Evolutionary conservation across 257 asterid genomes (phyloP), one percentile per base, ranked within the genome.

Genomic region (Nicotiana obtusifolia): DNA sequence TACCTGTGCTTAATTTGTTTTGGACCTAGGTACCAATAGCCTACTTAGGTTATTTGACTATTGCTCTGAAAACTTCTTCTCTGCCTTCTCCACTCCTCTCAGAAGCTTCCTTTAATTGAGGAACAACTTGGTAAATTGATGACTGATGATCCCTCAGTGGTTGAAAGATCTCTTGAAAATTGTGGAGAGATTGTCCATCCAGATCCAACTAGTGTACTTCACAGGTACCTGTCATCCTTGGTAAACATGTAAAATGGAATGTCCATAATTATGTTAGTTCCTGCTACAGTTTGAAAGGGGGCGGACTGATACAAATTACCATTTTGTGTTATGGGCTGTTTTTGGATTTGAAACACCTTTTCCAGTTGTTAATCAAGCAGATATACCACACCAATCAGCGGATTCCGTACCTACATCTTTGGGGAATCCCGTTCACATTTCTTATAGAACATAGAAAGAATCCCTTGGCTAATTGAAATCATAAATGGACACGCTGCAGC

Each of bases 61-160:
- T 37, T 10, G 64, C 75, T 37, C 17, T 80, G 71, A 68, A 80
- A 37, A 81, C 81, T 71, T 80, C 28, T 76, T 68, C 17, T 82
- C 59, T 64, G 28, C 54, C 76, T 11, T 35, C 60, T 86, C 68
- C 24, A 73, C 83, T 83, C 66, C 16, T 87, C 83, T 22, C 92
- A 96, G 99, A 94, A 91, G 84, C 91, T 96, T 85, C 94, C 93
- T 67, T 85, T 91, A 85, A 84, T 96, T 64, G 98, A 96, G 87
- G 94, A 96, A 87, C 90, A 90, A 79, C 95, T 96, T 83, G 89
- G 92, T 81, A 90, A 86, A 84, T 85, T 94, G 87, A 80, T 81
- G 62, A 91, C 99, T 16, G 97, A 96, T 83, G 98, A 94, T 88
- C 99, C 98, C 81, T 93, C 94, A 83, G 91, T 91, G 71, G 54